These are phyloP conservation scores for Oryza nivara DNA, from an alignment of 176 grass and related monocot species.

Conservation along the genomic window DNA sequence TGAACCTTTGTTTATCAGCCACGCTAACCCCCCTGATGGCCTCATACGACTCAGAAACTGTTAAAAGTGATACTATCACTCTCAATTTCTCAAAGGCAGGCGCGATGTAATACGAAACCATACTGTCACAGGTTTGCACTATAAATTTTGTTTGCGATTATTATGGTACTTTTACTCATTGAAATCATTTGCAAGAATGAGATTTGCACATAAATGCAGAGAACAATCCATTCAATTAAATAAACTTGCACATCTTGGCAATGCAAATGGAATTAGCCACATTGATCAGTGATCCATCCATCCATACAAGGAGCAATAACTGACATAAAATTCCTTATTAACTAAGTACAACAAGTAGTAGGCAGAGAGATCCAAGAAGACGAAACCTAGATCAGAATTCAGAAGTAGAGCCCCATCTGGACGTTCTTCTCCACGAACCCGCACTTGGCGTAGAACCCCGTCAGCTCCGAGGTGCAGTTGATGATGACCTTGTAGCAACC, in stretches of 20 bases:
- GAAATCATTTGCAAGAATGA: background rate
- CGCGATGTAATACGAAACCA: background rate
- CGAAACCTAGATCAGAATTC: constrained; percentile 74
- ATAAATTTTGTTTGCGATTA: background rate
- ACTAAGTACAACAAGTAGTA: background rate
- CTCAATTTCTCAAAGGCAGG: background rate
- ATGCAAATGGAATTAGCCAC: background rate
- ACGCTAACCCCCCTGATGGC: background rate
- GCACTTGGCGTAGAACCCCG: constrained; percentile 73
- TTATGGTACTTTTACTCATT: background rate
- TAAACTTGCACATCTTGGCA: constrained; percentile 13
- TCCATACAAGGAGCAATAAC: background rate
- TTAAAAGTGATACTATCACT: background rate
- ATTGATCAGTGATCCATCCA: constrained; percentile 16
- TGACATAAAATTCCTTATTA: background rate
- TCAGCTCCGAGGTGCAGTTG: constrained; percentile 68
- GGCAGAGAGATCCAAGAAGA: constrained; percentile 20
- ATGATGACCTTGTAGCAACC: constrained; percentile 94
- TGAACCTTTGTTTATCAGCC: background rate
- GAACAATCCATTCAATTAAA: background rate
- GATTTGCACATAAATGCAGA: background rate
- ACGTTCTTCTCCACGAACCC: constrained; percentile 83
- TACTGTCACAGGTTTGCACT: background rate
- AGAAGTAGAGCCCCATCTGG: constrained; percentile 93
- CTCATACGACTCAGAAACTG: background rate